Evolutionary conservation across 1,284 basidiomycete genomes (phyloP), one percentile per base, ranked within the genome.

Genomic region (Rhodotorula sp.): DNA sequence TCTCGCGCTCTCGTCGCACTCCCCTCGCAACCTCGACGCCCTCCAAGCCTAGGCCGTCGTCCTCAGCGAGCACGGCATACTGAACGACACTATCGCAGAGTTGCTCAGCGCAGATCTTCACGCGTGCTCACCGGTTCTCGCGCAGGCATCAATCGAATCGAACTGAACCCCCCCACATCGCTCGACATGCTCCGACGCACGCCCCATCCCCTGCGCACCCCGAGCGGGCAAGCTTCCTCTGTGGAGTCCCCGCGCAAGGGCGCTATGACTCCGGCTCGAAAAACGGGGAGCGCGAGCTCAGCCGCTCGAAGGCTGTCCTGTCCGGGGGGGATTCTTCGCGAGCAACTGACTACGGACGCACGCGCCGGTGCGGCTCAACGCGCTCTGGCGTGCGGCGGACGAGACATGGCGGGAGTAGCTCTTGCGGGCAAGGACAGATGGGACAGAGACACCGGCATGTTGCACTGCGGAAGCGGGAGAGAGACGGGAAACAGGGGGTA

Each of bases 311-410:
- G 79, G 84, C 88, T 8, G 87, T 89, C n/a, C 88, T 8, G 87
- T 89, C n/a, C 81, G 87, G 29, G 82, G 83, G 10, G 87, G 88
- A 79, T 88, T 88, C 73, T 87, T 88, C 74, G 82, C 86, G 61
- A 87, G 87, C 6, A 87, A 88, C 77, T 86, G 88, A 72, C 87
- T 88, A 75, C 88, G 88, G 88, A 83, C 83, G 9, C 84, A 81
- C 75, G 85, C 84, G 0, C 81, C 79, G 37, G 57, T 87, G 17
- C 78, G 79, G 46, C 77, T 83, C 21, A 88, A 88, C 79, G 22
- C 15, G 34, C 48, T 64, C 27, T 39, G 9, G 39, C 39, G 9
- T 39, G 39, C 7, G 15, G 39, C 39, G 39, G 39, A 39, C 9
- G 39, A 7, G 39, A 15, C 39, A 15, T 39, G 39, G 39, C 39